Conservation (phyloP, 495 filamentous ascomycete genomes). For the Chaetomium cochliodes region DNA sequence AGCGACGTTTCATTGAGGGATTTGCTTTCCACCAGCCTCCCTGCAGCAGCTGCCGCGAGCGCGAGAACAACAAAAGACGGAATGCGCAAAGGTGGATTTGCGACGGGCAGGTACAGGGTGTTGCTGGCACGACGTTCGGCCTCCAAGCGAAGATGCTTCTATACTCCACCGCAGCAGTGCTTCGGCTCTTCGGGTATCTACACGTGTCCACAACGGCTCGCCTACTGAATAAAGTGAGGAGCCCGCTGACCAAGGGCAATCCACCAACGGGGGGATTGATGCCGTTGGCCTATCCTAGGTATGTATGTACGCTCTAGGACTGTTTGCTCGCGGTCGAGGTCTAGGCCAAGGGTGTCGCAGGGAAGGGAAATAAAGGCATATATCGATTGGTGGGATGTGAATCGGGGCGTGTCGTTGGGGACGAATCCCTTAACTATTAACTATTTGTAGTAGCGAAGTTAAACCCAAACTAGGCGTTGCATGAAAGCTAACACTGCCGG, state of each 20-base stretch:
- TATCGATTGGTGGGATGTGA: too few species aligned
- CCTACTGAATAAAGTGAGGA: neutral
- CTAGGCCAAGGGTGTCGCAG: too few species aligned
- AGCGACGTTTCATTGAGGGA: conserved; percentile 6
- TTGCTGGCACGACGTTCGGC: neutral
- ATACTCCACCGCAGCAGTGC: neutral
- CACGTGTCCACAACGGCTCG: neutral
- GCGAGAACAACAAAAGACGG: too few species aligned
- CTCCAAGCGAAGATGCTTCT: neutral
- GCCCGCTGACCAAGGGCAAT: neutral
- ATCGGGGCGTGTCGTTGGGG: too few species aligned
- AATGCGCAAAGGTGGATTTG: neutral
- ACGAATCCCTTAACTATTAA: too few species aligned
- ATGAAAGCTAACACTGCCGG: neutral
- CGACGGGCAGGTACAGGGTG: neutral
- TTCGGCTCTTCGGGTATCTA: neutral
- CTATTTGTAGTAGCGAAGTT: neutral
- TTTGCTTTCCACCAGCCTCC: neutral
- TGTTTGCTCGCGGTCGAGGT: too few species aligned
- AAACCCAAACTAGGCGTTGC: neutral
- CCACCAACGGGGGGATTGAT: neutral
- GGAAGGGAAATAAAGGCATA: too few species aligned
- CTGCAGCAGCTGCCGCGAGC: neutral
- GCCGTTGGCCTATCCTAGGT: too few species aligned
- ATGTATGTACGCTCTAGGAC: too few species aligned